Evolutionary conservation across 192 early-diverging fungal genomes (phyloP).

Genomic region (Entomortierella chlamydospora): DNA sequence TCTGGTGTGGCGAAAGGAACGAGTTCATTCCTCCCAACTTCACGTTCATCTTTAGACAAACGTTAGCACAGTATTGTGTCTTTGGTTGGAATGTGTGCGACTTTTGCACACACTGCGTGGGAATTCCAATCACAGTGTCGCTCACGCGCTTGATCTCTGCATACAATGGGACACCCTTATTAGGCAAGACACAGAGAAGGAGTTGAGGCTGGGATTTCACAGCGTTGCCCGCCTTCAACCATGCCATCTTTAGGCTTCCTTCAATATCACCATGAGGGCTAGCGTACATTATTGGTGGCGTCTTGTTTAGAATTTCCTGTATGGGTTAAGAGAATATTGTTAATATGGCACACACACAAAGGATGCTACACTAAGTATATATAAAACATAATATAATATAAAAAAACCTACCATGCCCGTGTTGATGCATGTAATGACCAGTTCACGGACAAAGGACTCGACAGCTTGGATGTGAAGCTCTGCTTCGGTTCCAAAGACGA

Average conservation of each 20-base stretch:
- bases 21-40: slow-evolving; percentile 94
- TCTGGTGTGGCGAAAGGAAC: slow-evolving; percentile 61
- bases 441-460: slow-evolving; percentile 78
- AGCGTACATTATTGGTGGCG: slow-evolving; percentile 60
- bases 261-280: slow-evolving; percentile 78
- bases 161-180: slow-evolving; percentile 84
- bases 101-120: slow-evolving; percentile 91
- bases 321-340: background rate
- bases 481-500: slow-evolving; percentile 75
- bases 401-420: slow-evolving; percentile 71
- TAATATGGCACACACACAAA: background rate
- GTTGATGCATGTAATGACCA: slow-evolving; percentile 78
- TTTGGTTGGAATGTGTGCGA: slow-evolving; percentile 81
- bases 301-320: slow-evolving; percentile 57
- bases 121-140: slow-evolving; percentile 89
- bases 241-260: slow-evolving; percentile 73
- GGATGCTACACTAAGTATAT: background rate
- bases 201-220: slow-evolving; percentile 80
- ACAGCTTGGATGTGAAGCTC: slow-evolving; percentile 63
- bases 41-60: slow-evolving; percentile 93
- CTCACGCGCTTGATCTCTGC: slow-evolving; percentile 90
- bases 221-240: slow-evolving; percentile 74
- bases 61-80: slow-evolving; percentile 90
- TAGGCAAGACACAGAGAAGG: slow-evolving; percentile 84
- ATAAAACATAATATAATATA: background rate